Conservation (phyloP, 495 filamentous ascomycete genomes). For the Aspergillus bridgeri region DNA sequence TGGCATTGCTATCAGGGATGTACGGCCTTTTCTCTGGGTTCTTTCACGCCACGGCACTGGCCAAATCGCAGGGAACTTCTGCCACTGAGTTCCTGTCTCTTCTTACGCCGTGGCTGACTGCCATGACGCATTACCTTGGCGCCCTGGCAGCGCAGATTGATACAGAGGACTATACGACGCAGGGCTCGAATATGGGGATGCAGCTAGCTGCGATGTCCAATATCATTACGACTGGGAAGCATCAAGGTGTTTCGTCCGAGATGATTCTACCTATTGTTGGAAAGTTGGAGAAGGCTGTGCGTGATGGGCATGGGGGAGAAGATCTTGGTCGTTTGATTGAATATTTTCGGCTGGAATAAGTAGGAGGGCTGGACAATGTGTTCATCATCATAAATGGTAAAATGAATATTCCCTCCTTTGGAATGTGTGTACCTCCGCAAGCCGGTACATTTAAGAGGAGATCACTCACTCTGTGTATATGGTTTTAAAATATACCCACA, state of each 20-base stretch:
- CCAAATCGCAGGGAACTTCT: background rate
- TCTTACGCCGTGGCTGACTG: slow-evolving; percentile 4
- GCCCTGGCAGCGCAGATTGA: slow-evolving; percentile 11
- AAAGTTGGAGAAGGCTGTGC: slow-evolving; percentile 3
- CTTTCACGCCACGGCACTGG: slow-evolving; percentile 9
- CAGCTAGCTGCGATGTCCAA: slow-evolving; percentile 10
- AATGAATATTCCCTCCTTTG: too few relatives aligned
- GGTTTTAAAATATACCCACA: slow-evolving; percentile 8
- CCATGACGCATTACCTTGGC: slow-evolving; percentile 9
- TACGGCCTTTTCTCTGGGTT: slow-evolving; percentile 15
- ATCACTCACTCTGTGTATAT: slow-evolving; percentile 11
- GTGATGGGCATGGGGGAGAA: slow-evolving; percentile 1
- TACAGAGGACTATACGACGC: slow-evolving; percentile 7
- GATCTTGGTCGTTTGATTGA: slow-evolving; percentile 8
- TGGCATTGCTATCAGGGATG: slow-evolving; percentile 14
- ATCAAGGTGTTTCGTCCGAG: slow-evolving; percentile 5
- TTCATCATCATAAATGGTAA: too few relatives aligned
- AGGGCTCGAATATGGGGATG: slow-evolving; percentile 12
- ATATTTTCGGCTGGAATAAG: background rate
- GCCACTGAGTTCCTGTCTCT: slow-evolving; percentile 4
- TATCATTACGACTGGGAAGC: slow-evolving; percentile 5
- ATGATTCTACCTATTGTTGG: slow-evolving; percentile 4
- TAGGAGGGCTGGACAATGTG: too few relatives aligned
- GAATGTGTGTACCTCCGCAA: too few relatives aligned
- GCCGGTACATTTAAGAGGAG: too few relatives aligned